Conservation (phyloP, 2,329 filamentous ascomycete genomes). For the Aspergillus phoenicis region DNA sequence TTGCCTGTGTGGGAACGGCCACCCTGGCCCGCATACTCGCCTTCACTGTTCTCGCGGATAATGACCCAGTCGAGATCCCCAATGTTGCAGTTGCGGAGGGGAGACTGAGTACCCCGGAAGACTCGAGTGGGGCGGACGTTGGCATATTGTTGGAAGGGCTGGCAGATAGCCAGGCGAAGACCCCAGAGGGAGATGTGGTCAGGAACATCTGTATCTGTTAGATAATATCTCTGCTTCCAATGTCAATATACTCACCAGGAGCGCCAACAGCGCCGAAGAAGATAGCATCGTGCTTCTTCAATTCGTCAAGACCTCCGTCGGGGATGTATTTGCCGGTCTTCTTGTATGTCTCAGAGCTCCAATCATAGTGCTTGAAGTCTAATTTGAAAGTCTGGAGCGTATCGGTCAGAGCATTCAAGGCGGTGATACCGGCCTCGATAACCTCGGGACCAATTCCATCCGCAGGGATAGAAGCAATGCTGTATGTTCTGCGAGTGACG, state of each 20-base stretch:
- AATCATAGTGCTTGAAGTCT: slow-evolving; percentile 65
- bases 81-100: slow-evolving; percentile 55
- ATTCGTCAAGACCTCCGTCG: slow-evolving; percentile 58
- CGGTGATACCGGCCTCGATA: slow-evolving; percentile 63
- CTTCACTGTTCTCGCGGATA: slow-evolving; percentile 67
- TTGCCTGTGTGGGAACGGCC: slow-evolving; percentile 62
- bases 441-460: slow-evolving; percentile 73
- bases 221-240: background rate
- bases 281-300: slow-evolving; percentile 65
- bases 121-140: slow-evolving; percentile 68
- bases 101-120: slow-evolving; percentile 62
- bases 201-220: slow-evolving; percentile 55
- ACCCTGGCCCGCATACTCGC: slow-evolving; percentile 67
- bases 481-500: slow-evolving; percentile 33
- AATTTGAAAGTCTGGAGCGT: slow-evolving; percentile 61
- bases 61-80: slow-evolving; percentile 69
- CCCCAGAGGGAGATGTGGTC: slow-evolving; percentile 70
- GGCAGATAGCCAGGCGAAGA: slow-evolving; percentile 67
- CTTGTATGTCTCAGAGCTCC: slow-evolving; percentile 68
- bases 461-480: slow-evolving; percentile 67
- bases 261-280: slow-evolving; percentile 70
- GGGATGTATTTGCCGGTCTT: slow-evolving; percentile 67
- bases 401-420: slow-evolving; percentile 51
- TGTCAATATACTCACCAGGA: slow-evolving; percentile 44
- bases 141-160: slow-evolving; percentile 68